Evolutionary conservation across 495 filamentous ascomycete genomes (phyloP).

Genomic region (Podospora fimiseda): DNA sequence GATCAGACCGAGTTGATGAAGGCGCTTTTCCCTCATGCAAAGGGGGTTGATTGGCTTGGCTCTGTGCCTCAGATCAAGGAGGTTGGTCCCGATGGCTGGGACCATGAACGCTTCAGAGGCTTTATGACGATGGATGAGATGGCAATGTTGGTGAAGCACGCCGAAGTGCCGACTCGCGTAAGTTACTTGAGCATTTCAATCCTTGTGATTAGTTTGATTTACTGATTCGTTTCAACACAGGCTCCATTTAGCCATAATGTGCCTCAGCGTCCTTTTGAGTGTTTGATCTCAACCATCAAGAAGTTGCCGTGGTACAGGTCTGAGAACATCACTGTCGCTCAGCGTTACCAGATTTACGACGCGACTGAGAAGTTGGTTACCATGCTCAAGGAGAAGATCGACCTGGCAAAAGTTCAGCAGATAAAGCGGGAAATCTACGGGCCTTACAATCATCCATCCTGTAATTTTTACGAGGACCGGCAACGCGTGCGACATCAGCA

Average conservation of each 20-base stretch:
- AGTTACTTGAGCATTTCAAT: no score
- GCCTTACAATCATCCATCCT: no score
- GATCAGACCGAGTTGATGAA: slow-evolving; percentile 56
- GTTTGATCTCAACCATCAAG: slow-evolving; percentile 63
- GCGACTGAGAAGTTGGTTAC: slow-evolving; percentile 44
- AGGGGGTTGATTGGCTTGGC: slow-evolving; percentile 55
- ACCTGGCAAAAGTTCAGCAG: no score
- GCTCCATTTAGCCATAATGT: slow-evolving; percentile 58
- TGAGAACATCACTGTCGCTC: slow-evolving; percentile 55
- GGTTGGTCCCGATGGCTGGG: slow-evolving; percentile 33
- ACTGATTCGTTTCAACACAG: slow-evolving; percentile 34
- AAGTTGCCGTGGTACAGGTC: slow-evolving; percentile 70
- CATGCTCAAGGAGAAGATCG: slow-evolving; percentile 34
- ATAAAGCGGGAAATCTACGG: no score
- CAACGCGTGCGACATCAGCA: no score
- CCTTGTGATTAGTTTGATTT: no score
- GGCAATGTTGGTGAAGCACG: slow-evolving; percentile 57
- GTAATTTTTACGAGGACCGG: no score
- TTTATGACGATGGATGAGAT: slow-evolving; percentile 70
- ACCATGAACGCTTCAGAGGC: slow-evolving; percentile 61
- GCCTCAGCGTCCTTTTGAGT: slow-evolving; percentile 68
- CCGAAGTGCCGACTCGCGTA: slow-evolving; percentile 61
- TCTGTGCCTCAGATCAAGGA: slow-evolving; percentile 39
- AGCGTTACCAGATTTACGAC: slow-evolving; percentile 54
- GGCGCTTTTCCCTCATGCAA: slow-evolving; percentile 61